Conservation (phyloP, 1,284 basidiomycete species). For the Coniophora puteana region DNA sequence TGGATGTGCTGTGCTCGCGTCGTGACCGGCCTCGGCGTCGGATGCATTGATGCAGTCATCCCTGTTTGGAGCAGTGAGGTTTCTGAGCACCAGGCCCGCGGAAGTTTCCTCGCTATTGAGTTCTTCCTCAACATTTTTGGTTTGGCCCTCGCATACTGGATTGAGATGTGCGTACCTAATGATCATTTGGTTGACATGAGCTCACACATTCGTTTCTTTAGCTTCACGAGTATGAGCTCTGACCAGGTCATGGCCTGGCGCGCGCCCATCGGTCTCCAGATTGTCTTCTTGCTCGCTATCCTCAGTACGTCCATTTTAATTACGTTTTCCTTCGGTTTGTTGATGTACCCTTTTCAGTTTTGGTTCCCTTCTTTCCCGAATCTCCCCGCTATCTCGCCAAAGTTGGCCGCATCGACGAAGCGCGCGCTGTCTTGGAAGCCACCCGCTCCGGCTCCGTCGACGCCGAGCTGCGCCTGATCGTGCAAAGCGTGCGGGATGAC, state of each 20-base stretch:
- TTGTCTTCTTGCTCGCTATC: constrained; percentile 8
- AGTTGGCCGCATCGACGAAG: constrained; percentile 9
- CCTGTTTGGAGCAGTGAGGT: constrained; percentile 11
- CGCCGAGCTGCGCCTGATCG: constrained; percentile 6
- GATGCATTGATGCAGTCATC: constrained; percentile 11
- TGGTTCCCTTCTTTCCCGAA: constrained; percentile 10
- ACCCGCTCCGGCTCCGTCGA: constrained; percentile 6
- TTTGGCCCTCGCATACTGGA: constrained; percentile 9
- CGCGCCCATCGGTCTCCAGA: constrained; percentile 7
- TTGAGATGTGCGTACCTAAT: constrained; percentile 6
- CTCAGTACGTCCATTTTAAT: constrained; percentile 2
- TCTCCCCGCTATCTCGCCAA: constrained; percentile 10
- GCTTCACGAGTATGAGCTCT: constrained; percentile 5
- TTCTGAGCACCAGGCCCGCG: constrained; percentile 9
- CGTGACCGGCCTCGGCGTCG: constrained; percentile 10
- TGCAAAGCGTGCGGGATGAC: constrained; percentile 4
- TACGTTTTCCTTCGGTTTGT: not conserved
- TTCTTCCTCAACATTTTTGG: constrained; percentile 10
- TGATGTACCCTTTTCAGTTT: not conserved
- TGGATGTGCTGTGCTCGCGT: constrained; percentile 11
- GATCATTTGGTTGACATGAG: too few species aligned
- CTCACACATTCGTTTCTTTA: not conserved
- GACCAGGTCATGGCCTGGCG: constrained; percentile 10
- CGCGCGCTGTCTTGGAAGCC: constrained; percentile 5
- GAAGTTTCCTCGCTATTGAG: constrained; percentile 9